These are phyloP conservation scores for Lumnitzera littorea DNA, from an alignment of 345 rosid genomes.

Conservation along the genomic window DNA sequence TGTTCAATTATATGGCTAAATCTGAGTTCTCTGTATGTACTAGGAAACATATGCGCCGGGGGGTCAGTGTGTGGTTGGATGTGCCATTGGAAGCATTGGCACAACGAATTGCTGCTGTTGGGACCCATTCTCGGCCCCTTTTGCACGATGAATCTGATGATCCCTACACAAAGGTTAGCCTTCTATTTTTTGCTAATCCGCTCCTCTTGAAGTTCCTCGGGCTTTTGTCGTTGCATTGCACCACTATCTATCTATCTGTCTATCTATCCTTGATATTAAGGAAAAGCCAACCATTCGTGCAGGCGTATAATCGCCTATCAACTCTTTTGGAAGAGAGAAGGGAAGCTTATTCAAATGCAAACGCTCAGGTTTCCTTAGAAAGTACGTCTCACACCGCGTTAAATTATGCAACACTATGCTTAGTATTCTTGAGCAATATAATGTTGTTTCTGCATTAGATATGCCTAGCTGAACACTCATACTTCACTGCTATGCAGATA, in stretches of 20 bases:
- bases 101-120: slow-evolving; percentile 84
- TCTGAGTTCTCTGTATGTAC: slow-evolving; percentile 6
- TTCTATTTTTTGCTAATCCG: not conserved
- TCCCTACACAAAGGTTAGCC: slow-evolving; percentile 59
- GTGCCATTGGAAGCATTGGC: slow-evolving; percentile 95
- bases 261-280: not conserved
- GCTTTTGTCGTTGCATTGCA: not conserved
- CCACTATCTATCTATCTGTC: not conserved
- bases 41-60: slow-evolving; percentile 79
- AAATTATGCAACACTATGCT: not conserved
- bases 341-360: slow-evolving; percentile 63
- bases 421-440: not conserved
- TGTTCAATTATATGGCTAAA: no score
- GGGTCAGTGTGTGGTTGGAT: slow-evolving; percentile 88
- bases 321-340: slow-evolving; percentile 64
- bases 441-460: not conserved
- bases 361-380: slow-evolving; percentile 76
- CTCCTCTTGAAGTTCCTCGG: not conserved
- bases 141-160: slow-evolving; percentile 70
- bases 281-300: not conserved
- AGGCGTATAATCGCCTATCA: slow-evolving; percentile 75
- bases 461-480: not conserved
- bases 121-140: slow-evolving; percentile 84
- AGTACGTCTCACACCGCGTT: slow-evolving; percentile 32
- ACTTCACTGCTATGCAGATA: slow-evolving; percentile 32